Conservation (phyloP, 495 filamentous ascomycete genomes). For the Tuber magnatum region DNA sequence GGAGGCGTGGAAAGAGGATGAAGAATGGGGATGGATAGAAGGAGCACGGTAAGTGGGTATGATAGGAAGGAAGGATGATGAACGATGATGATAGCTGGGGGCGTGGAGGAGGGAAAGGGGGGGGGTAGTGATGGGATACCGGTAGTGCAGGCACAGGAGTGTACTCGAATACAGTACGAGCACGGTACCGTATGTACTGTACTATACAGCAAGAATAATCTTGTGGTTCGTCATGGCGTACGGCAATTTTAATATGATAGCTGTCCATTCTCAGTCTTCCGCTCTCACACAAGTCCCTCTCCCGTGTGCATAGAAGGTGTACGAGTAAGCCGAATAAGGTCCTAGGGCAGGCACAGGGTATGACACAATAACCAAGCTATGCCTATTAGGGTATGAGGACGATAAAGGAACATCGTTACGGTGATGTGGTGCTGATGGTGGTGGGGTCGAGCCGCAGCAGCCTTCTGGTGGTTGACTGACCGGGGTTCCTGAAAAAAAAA, state of each 20-base stretch:
- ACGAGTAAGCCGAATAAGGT: neutral
- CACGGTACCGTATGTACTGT: neutral
- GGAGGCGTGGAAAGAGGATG: constrained; percentile 21
- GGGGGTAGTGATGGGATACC: neutral
- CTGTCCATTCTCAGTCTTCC: neutral
- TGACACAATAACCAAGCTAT: neutral
- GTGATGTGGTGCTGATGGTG: neutral
- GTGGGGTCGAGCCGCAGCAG: neutral
- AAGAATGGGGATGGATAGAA: constrained; percentile 24
- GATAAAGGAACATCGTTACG: neutral
- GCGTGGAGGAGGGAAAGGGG: neutral
- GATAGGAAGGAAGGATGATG: constrained; percentile 6
- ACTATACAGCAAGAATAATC: neutral
- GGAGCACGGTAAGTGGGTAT: constrained; percentile 21
- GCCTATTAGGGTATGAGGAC: neutral
- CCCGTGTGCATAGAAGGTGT: neutral
- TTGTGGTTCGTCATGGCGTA: neutral
- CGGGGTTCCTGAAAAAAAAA: neutral
- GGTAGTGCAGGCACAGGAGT: neutral
- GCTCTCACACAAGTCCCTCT: neutral
- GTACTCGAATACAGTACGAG: neutral
- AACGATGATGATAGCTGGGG: neutral
- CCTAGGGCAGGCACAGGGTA: neutral
- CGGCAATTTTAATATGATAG: neutral
- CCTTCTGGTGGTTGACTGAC: neutral